Base-by-base conservation (phyloP, 805 yeast genomes). In the Gaillardinia entomophila region DNA sequence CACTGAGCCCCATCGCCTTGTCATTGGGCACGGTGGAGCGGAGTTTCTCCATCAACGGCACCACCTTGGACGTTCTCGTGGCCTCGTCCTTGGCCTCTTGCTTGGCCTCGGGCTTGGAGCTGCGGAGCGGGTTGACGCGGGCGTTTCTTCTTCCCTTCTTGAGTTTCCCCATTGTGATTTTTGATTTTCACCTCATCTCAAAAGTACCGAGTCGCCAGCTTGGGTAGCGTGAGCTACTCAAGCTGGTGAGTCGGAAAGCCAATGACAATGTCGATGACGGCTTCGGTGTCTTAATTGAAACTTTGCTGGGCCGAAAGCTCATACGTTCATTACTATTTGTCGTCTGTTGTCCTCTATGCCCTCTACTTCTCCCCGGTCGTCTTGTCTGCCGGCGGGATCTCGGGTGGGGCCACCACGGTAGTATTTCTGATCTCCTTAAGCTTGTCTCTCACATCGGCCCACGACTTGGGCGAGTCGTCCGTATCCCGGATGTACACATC, bases 91-190 rank as follows among this genome's bases (percentile, higher is more conserved):
- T 70, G 12, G 42, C 37, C 4, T 42, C 44, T 24, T 50, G 48
- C 14, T 38, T 53, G 4, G 45, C 38, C 3, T 31, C 22, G n/a
- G 46, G 46, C 7, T 36, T 36, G 7, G 45, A 43, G 12, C 43
- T 46, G 22, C 52, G 54, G 5, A 65, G 36, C 3, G 71, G 71
- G 30, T 65, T 59, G 20, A 44, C 47, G 41, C 69, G 53, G 11
- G 61, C 54, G 35, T 51, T 61, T 45, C 54, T 64, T 45, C 61
- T 63, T 28, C 75, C 75, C 53, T 75, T 81, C 68, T 80, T 83
- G 26, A 83, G 70, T 57, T 82, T 83, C 30, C 83, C 94, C 94
- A 83, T n/a, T n/a, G n/a, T n/a, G n/a, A n/a, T n/a, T n/a, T n/a
- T n/a, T n/a, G n/a, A n/a, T n/a, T n/a, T n/a, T n/a, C n/a, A n/a